These are phyloP conservation scores for Neoascochyta sp. DNA, from an alignment of 2,329 filamentous ascomycete genomes.

Conservation along the genomic window DNA sequence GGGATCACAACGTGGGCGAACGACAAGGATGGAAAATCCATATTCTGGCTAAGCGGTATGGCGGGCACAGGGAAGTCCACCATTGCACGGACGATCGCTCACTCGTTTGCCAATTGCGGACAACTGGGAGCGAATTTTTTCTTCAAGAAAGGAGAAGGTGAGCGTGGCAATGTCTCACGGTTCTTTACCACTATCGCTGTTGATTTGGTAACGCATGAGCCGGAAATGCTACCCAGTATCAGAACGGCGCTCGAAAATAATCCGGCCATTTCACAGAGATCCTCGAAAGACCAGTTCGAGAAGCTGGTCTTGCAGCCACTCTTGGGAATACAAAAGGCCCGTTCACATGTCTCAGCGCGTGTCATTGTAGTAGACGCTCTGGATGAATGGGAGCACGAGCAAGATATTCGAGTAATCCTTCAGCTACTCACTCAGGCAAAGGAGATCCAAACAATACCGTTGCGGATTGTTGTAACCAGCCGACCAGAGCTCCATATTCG, in stretches of 20 bases:
- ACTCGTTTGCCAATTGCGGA: conserved; percentile 1
- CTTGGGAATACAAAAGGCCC: conserved; percentile 1
- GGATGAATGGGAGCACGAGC: conserved; percentile 27
- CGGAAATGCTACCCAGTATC: conserved; percentile 8
- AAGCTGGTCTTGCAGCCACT: conserved; percentile 9
- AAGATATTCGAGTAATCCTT: conserved; percentile 10
- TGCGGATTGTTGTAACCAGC: conserved; percentile 18
- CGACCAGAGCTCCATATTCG: conserved; percentile 17
- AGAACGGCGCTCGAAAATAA: conserved; percentile 12
- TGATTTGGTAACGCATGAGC: conserved; percentile 8
- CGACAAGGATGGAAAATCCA: conserved; percentile 9
- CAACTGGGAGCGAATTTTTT: conserved; percentile 13
- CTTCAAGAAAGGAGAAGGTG: conserved; percentile 11
- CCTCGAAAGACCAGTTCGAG: conserved; percentile 7
- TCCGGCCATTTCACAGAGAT: conserved; percentile 3
- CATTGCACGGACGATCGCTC: conserved; percentile 20
- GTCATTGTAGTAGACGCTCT: conserved; percentile 25
- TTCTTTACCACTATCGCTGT: conserved; percentile 18
- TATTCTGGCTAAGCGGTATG: conserved; percentile 33
- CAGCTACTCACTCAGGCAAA: conserved; percentile 11
- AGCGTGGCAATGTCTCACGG: conserved; percentile 8
- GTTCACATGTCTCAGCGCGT: conserved; percentile 1
- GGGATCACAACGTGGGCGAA: conserved; percentile 20
- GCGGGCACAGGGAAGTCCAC: conserved; percentile 11
- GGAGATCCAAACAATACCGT: conserved; percentile 5